Conservation (phyloP, 2,329 filamentous ascomycete genomes). For the Penicillium sp. region DNA sequence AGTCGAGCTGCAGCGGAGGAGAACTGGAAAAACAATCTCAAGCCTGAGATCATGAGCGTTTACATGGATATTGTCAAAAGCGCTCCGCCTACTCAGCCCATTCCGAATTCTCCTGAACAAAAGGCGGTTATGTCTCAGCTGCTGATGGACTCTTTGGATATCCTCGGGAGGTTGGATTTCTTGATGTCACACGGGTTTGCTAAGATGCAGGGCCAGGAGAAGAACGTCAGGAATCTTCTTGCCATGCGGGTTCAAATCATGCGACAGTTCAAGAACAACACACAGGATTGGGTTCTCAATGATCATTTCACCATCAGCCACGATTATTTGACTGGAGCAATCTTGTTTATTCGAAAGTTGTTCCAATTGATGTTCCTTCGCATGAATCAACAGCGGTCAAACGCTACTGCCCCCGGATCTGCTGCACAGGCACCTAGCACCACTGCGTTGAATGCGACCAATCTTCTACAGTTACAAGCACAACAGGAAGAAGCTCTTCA, state of each 20-base stretch:
- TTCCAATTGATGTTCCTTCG: conserved; percentile 42
- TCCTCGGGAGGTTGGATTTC: conserved; percentile 45
- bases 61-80: conserved; percentile 40
- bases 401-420: conserved; percentile 16
- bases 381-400: conserved; percentile 35
- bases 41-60: conserved; percentile 39
- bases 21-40: conserved; percentile 38
- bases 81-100: conserved; percentile 31
- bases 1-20: conserved; percentile 39
- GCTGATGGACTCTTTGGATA: conserved; percentile 41
- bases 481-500: conserved; percentile 48
- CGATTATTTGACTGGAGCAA: conserved; percentile 38
- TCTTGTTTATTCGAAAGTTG: conserved; percentile 42
- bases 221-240: conserved; percentile 37
- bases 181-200: conserved; percentile 41
- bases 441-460: conserved; percentile 45
- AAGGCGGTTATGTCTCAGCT: conserved; percentile 42
- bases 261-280: conserved; percentile 45
- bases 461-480: conserved; percentile 47
- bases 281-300: conserved; percentile 42
- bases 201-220: conserved; percentile 43
- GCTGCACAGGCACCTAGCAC: conserved; percentile 27
- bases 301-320: conserved; percentile 48
- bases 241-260: conserved; percentile 47
- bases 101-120: conserved; percentile 40